Conservation (phyloP, 2,329 filamentous ascomycete genomes). For the Pyrenophora teres region DNA sequence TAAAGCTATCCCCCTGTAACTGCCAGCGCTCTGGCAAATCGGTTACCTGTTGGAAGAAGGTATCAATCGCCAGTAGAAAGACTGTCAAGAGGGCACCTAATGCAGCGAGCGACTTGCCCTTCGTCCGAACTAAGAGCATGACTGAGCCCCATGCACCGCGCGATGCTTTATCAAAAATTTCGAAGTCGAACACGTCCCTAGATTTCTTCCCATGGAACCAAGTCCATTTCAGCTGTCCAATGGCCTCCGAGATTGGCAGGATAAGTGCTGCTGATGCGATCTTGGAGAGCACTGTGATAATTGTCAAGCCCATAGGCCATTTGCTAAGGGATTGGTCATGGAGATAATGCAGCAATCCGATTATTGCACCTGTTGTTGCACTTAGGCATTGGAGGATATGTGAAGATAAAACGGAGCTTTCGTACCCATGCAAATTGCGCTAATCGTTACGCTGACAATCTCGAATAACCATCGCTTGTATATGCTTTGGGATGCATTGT, state of each 20-base stretch:
- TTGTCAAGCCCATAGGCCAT: constrained; percentile 36
- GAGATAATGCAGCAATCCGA: constrained; percentile 37
- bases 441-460: constrained; percentile 32
- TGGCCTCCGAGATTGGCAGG: constrained; percentile 33
- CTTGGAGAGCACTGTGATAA: constrained; percentile 30
- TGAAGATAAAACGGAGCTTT: neutral
- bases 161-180: constrained; percentile 40
- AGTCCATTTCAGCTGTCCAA: constrained; percentile 42
- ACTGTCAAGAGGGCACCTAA: constrained; percentile 28
- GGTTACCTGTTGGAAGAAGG: constrained; percentile 41
- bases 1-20: constrained; percentile 13
- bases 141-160: constrained; percentile 29
- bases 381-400: neutral
- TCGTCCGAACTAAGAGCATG: constrained; percentile 24
- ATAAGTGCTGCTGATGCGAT: constrained; percentile 33
- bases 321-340: constrained; percentile 34
- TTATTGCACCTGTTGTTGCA: constrained; percentile 26
- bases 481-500: constrained; percentile 25
- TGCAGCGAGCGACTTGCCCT: constrained; percentile 25
- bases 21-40: constrained; percentile 14
- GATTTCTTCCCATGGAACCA: constrained; percentile 30
- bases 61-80: constrained; percentile 30
- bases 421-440: constrained; percentile 38
- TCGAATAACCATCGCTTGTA: constrained; percentile 38
- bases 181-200: constrained; percentile 33